phyloP scores from a whole-genome alignment of 1,284 basidiomycete species.

The Moesziomyces sp. region DNA sequence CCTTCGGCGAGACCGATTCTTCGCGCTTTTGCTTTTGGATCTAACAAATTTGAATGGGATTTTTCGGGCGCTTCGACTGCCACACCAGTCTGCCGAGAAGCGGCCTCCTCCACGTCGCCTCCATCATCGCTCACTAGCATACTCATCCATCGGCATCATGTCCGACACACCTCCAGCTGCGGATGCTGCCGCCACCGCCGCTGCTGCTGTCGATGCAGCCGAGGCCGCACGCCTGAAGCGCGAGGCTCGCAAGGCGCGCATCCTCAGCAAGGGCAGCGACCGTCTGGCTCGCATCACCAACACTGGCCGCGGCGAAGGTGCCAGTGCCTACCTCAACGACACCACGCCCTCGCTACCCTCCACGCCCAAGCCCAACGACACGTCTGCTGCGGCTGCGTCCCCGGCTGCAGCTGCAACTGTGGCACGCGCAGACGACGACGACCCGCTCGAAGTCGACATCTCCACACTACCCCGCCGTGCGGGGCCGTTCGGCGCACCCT shows the following conservation, averaged over 20 bases:
- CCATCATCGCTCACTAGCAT: neutral
- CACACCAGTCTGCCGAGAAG: neutral
- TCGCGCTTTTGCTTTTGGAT: too few relatives aligned
- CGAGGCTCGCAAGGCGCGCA: conserved; percentile 64
- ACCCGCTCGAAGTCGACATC: conserved; percentile 56
- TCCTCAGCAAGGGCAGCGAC: conserved; percentile 63
- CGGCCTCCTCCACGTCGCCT: conserved; percentile 1
- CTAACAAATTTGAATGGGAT: neutral
- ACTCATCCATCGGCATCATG: conserved; percentile 9
- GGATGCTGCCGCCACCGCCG: neutral
- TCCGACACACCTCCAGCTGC: conserved; percentile 10
- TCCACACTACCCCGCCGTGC: conserved; percentile 20
- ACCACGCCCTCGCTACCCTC: conserved; percentile 18
- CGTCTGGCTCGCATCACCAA: conserved; percentile 65
- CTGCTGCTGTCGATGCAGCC: conserved; percentile 40
- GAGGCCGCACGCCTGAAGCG: conserved; percentile 60
- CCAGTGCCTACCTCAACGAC: conserved; percentile 53
- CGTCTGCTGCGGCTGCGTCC: neutral
- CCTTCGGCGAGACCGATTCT: conserved; percentile 1
- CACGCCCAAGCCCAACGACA: neutral
- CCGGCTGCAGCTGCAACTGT: neutral
- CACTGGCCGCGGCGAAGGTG: conserved; percentile 63
- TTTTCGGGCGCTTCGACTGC: conserved; percentile 8
- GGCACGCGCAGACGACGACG: conserved; percentile 35
- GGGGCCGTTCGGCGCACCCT: conserved; percentile 7